phyloP scores from a whole-genome alignment of 2,329 filamentous ascomycete genomes.

The Colletotrichum sublineola region DNA sequence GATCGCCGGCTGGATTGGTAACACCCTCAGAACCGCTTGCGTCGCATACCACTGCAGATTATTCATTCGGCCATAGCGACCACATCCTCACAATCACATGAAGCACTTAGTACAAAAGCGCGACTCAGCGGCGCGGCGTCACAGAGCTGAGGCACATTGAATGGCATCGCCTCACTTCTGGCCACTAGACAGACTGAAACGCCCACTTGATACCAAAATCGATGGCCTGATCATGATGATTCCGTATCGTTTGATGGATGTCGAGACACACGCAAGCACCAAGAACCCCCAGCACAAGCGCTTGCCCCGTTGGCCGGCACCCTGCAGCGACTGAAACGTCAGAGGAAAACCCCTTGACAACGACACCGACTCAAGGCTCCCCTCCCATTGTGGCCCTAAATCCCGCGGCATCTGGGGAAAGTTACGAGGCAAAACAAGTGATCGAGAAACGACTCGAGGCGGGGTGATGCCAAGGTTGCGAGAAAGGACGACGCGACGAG shows the following conservation, averaged over 20 bases:
- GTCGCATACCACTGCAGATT: slow-evolving; percentile 13
- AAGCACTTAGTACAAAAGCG: neutral
- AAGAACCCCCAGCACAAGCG: slow-evolving; percentile 8
- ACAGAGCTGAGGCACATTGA: neutral
- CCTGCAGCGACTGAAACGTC: slow-evolving; percentile 39
- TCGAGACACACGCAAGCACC: slow-evolving; percentile 12
- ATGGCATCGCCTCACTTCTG: neutral
- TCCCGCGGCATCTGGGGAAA: slow-evolving; percentile 19
- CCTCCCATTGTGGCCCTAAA: neutral
- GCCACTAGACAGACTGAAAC: slow-evolving; percentile 3
- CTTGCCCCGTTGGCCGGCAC: slow-evolving; percentile 27
- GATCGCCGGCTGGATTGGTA: slow-evolving; percentile 17
- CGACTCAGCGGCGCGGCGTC: neutral
- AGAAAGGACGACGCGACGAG: slow-evolving; percentile 15
- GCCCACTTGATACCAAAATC: neutral
- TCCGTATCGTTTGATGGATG: slow-evolving; percentile 4
- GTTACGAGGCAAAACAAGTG: slow-evolving; percentile 1
- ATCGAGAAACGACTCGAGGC: slow-evolving; percentile 1
- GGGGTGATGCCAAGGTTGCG: neutral
- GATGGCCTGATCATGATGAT: neutral
- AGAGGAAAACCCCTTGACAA: slow-evolving; percentile 14
- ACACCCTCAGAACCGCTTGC: slow-evolving; percentile 9
- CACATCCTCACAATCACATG: neutral
- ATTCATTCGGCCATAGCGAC: slow-evolving; percentile 10
- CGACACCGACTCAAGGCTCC: slow-evolving; percentile 14